A percentile compares a stretch with the other conserved stretches of the same genome.
These are phyloP conservation scores for Deinandra increscens DNA, from an alignment of 129 eudicot genomes.

Conservation along the genomic window DNA sequence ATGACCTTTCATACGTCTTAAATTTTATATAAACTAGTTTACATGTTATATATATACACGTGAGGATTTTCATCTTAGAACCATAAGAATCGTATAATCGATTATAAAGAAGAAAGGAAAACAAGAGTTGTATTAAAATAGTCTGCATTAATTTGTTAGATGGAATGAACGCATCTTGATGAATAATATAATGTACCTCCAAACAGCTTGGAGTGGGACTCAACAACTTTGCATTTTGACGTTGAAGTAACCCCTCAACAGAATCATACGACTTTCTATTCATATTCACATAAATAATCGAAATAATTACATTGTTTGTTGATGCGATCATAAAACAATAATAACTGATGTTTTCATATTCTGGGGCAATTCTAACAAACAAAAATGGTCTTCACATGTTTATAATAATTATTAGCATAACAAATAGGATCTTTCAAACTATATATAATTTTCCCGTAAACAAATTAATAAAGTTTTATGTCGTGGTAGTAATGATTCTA, in stretches of 20 bases:
- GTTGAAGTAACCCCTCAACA: constrained; percentile 26
- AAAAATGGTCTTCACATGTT: not conserved
- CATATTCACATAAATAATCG: no score
- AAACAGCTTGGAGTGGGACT: constrained; percentile 34
- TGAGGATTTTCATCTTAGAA: no score
- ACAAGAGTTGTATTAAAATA: not conserved
- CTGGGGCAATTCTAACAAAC: not conserved
- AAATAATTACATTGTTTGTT: no score
- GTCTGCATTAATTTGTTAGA: constrained; percentile 26
- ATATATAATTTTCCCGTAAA: not conserved
- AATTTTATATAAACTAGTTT: not conserved
- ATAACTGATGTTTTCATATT: not conserved
- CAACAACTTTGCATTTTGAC: constrained; percentile 30
- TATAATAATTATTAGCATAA: not conserved
- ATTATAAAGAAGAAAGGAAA: not conserved
- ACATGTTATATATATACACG: not conserved
- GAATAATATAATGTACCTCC: constrained; percentile 39
- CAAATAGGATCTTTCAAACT: not conserved
- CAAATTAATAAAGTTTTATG: not conserved
- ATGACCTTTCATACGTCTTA: no score
- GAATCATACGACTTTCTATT: not conserved
- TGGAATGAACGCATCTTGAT: constrained; percentile 40
- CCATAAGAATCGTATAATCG: not conserved
- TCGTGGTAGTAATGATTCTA: no score
- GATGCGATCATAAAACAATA: not conserved